These are phyloP conservation scores for Straminergon stramineum DNA, from an alignment of 225 moss, liverwort and hornwort species.

Conservation along the genomic window DNA sequence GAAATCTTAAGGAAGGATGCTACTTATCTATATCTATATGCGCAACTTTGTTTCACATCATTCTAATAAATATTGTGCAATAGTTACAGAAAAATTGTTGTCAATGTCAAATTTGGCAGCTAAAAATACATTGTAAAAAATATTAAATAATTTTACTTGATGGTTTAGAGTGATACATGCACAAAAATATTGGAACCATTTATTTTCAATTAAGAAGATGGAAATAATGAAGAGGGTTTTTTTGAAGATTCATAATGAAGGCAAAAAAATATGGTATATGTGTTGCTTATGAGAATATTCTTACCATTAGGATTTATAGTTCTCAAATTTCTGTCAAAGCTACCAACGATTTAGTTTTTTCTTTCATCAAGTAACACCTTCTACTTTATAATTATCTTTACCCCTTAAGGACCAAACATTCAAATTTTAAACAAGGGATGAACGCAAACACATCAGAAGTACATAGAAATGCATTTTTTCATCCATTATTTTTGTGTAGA, in stretches of 20 bases:
- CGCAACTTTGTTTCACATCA: background rate
- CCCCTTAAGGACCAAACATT: fast-evolving
- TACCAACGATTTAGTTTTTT: background rate
- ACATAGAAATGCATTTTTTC: background rate
- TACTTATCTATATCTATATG: background rate
- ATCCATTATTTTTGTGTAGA: background rate
- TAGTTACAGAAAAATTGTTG: background rate
- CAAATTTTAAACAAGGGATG: background rate
- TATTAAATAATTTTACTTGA: background rate
- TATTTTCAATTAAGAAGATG: background rate
- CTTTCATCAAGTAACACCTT: background rate
- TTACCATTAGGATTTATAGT: background rate
- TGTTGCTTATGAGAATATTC: fast-evolving
- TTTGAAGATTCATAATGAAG: background rate
- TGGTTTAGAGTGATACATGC: background rate
- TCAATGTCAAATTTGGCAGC: too few species aligned
- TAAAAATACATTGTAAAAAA: background rate
- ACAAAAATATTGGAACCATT: background rate
- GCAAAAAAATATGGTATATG: too few species aligned
- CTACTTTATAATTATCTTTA: background rate
- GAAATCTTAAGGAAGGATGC: background rate
- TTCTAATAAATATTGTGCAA: background rate
- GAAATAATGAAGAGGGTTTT: background rate
- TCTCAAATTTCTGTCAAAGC: background rate
- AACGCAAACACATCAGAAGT: background rate